Evolutionary conservation across 305 asterid species (phyloP).

Genomic region (Solanum hybrid): DNA sequence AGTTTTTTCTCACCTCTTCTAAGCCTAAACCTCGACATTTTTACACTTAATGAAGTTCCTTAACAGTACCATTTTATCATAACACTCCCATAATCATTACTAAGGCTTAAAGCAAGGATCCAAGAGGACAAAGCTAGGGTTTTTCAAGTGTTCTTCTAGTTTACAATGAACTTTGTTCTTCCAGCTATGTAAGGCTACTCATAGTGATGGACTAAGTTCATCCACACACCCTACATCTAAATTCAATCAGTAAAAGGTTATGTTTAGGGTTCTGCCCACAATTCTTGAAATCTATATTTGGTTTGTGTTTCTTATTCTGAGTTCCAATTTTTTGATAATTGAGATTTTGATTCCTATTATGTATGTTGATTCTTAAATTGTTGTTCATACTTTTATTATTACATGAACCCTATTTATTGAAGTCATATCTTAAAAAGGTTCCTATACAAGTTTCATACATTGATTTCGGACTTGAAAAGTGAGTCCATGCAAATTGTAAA

Average conservation of each 20-base stretch:
- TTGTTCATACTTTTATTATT: not conserved
- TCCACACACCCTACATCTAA: not conserved
- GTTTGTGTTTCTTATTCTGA: not conserved
- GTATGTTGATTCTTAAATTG: not conserved
- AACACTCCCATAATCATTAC: not conserved
- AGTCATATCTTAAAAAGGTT: not conserved
- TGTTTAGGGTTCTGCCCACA: not conserved
- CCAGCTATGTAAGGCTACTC: not conserved
- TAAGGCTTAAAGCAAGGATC: not conserved
- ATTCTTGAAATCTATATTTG: not conserved
- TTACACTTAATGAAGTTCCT: not conserved
- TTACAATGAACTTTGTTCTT: not conserved
- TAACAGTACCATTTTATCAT: not conserved
- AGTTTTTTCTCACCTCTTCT: not conserved
- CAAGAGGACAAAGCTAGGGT: not conserved
- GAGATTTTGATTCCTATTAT: not conserved
- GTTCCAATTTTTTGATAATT: not conserved
- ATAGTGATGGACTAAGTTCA: not conserved
- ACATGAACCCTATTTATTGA: not conserved
- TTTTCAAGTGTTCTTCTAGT: not conserved
- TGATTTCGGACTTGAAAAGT: not conserved
- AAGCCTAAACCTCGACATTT: not conserved
- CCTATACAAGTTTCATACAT: not conserved
- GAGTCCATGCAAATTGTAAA: not conserved
- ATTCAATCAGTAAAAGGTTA: not conserved